Evolutionary conservation across 2,329 filamentous ascomycete species (phyloP), one percentile per base, ranked within the genome.

Genomic region (Tolypocladium tropicale): DNA sequence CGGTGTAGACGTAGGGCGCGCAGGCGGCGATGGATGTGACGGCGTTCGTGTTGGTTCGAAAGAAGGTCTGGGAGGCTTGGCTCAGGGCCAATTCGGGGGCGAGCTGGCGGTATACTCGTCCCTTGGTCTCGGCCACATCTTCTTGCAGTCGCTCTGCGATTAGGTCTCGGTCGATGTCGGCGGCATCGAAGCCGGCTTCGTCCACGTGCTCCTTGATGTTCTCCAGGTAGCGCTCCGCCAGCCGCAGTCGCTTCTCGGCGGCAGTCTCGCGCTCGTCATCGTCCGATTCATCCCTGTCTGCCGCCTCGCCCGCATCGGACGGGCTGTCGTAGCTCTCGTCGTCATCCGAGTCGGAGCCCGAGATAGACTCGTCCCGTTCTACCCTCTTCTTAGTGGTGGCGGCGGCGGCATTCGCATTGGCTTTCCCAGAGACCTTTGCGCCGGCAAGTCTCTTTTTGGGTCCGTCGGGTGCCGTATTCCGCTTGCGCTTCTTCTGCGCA

Each of bases 211-310:
- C 82, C 65, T 88, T 84, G 59, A 96, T 85, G 68, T 95, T 96
- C 55, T 96, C 88, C 55, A 99, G 81, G 70, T 99, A 97, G 65
- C 89, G 85, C 74, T 97, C 90, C 33, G 94, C 94, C 32, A 99
- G 80, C 61, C 90, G 84, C 65, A 96, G 74, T 64, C 94, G 82
- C 70, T 90, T 86, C 68, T 96, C 91, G 37, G 90, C 92, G 1
- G 88, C 91, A 25, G 94, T 97, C 76, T 97, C 93, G 60, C 83
- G 84, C 59, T 90, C 89, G 59, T 84, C 83, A n/a, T 87, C 83
- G n/a, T 87, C 88, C 1, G 86, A 89, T 36, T 79, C 63, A 46
- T 58, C 73, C 1, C 73, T 61, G 10, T 66, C 73, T 39, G 68
- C 75, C 32, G 76, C 78, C 21, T 78, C 78, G 39, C 74, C 75